Evolutionary conservation across 345 rosid species (phyloP), one percentile per base, ranked within the genome.

Genomic region (Melaleuca quinquenervia): DNA sequence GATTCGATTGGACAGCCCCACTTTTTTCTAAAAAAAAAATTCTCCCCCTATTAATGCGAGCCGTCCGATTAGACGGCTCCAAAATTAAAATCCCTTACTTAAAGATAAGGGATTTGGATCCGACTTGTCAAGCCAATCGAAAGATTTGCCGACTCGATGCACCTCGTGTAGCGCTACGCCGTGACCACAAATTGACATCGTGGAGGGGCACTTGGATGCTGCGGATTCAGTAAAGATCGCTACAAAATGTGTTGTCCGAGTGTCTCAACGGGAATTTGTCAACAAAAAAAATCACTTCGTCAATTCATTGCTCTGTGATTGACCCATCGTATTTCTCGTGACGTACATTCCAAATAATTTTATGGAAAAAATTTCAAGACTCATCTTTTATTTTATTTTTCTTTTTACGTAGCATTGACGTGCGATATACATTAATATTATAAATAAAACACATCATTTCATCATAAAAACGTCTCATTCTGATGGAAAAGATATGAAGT

Each of bases 231-330:
- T 14, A 60, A 14, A 13, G 41, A 3, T 6, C 5, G 1, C 27
- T n/a, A 0, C 1, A 0, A 27, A 60, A 60, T 0, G 9, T 13
- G 41, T 27, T 6, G 41, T 27, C 1, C 41, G 6, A 14, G 74
- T 12, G 70, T 13, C 74, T 6, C 1, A 0, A 60, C 27, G 7
- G 3, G 29, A 14, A 27, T 14, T 14, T 0, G 0, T 16, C 24
- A 7, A 32, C 8, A 64, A 0, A 5, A 64, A 29, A 64, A 53
- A 20, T 11, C 11, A 58, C 8, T 58, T n/a, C 5, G n/a, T 3
- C 3, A 2, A 64, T 32, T 0, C 0, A 32, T n/a, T n/a, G n/a
- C n/a, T n/a, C n/a, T 7, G 0, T 4, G 1, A 29, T 62, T 11
- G 9, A 15, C 7, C 3, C 29, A 15, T 51, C 53, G 15, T 7